A percentile compares a stretch with the other conserved stretches of the same genome.
Evolutionary conservation across 163 green algal genomes (phyloP).

Genomic region (Volvox carteri): DNA sequence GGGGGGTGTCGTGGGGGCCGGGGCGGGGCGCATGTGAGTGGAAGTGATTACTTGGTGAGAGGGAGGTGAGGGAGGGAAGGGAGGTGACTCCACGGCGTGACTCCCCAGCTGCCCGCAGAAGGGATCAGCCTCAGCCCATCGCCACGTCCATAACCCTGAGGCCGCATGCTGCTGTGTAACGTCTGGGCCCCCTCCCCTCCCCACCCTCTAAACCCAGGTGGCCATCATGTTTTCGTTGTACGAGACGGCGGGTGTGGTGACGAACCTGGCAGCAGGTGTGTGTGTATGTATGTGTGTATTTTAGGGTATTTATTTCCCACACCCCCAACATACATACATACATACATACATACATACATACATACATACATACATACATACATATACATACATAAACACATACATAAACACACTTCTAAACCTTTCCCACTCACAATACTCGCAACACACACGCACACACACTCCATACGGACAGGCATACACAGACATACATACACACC

Average conservation of each 20-base stretch:
- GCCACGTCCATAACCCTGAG: too few relatives aligned
- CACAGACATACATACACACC: neutral
- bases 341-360: neutral
- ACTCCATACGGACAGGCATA: conserved; percentile 19
- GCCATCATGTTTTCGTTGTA: conserved; percentile 91
- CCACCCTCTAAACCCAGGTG: too few relatives aligned
- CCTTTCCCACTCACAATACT: too few relatives aligned
- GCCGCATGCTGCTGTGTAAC: too few relatives aligned
- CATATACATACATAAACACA: neutral
- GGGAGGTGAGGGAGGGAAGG: too few relatives aligned
- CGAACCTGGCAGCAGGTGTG: conserved; percentile 85
- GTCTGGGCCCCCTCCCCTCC: too few relatives aligned
- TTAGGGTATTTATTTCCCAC: neutral
- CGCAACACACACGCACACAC: neutral
- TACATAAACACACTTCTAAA: neutral
- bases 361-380: neutral
- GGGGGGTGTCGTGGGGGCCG: too few relatives aligned
- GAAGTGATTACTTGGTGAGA: too few relatives aligned
- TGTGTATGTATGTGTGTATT: neutral
- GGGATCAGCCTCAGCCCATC: too few relatives aligned
- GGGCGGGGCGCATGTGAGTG: too few relatives aligned
- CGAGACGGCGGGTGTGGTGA: conserved; percentile 86
- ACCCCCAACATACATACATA: neutral
- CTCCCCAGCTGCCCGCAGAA: too few relatives aligned
- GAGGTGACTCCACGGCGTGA: too few relatives aligned